Conservation (phyloP, 2,329 filamentous ascomycete genomes). For the Penicillium sp. region DNA sequence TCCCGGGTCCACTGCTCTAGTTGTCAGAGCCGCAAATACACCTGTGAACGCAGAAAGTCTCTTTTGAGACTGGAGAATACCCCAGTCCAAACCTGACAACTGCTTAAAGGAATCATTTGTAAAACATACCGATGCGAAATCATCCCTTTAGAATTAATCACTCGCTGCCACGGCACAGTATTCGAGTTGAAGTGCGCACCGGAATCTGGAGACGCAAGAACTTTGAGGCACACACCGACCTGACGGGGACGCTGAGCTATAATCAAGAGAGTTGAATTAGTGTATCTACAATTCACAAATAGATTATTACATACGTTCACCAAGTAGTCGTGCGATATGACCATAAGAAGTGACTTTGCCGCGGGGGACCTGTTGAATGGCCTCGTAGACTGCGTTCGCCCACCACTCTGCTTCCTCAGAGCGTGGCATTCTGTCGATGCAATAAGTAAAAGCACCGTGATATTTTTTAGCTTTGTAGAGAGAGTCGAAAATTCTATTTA, state of each 20-base stretch:
- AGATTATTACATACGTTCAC: conserved; percentile 53
- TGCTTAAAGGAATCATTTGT: background rate
- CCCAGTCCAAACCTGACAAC: background rate
- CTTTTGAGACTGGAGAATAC: background rate
- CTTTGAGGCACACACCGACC: conserved; percentile 86
- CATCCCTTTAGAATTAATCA: conserved; percentile 81
- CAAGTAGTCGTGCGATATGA: conserved; percentile 62
- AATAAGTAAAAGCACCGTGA: background rate
- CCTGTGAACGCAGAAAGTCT: background rate
- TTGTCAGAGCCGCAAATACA: background rate
- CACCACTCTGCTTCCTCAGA: conserved; percentile 51
- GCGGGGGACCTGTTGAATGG: conserved; percentile 78
- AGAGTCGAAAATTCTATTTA: background rate
- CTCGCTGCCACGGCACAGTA: conserved; percentile 92
- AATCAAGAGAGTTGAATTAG: background rate
- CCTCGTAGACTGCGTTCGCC: conserved; percentile 69
- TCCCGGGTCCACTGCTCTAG: conserved; percentile 40
- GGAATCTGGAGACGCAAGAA: conserved; percentile 61
- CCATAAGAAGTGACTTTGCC: conserved; percentile 88
- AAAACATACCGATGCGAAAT: conserved; percentile 74
- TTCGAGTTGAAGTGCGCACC: conserved; percentile 62
- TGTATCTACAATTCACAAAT: background rate
- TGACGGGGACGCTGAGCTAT: conserved; percentile 73
- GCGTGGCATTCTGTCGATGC: conserved; percentile 39
- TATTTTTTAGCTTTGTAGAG: background rate